These are phyloP conservation scores for Medicago lupulina DNA, from an alignment of 306 rosid genomes.

Conservation along the genomic window DNA sequence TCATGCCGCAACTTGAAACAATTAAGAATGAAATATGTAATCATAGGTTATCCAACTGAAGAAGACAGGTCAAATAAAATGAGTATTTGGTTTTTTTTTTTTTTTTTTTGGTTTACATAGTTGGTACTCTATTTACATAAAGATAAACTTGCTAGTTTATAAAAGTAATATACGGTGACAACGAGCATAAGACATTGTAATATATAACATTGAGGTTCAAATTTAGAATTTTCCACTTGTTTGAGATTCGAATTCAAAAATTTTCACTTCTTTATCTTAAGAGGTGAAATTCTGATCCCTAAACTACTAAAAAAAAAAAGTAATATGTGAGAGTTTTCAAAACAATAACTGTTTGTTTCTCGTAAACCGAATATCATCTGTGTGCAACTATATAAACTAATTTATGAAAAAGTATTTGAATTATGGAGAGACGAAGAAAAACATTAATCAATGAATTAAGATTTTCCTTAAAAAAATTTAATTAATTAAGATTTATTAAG, in stretches of 20 bases:
- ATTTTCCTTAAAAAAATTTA: no score
- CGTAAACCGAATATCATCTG: no score
- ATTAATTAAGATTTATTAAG: background rate
- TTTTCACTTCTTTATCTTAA: no score
- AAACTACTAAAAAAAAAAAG: background rate
- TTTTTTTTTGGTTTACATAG: no score
- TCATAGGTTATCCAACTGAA: background rate
- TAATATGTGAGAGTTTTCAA: background rate
- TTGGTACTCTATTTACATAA: background rate
- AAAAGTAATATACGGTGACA: background rate
- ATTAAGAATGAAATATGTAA: background rate
- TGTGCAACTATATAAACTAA: no score
- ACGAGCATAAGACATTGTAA: no score
- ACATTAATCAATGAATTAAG: background rate
- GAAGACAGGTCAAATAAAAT: background rate
- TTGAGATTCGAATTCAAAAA: no score
- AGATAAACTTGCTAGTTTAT: background rate
- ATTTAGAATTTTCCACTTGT: no score
- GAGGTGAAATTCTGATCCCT: no score
- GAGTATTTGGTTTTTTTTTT: no score
- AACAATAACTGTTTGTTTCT: background rate
- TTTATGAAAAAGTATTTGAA: background rate
- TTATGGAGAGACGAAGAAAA: background rate
- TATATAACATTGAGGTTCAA: no score
- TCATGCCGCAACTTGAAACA: background rate